Percentiles rank a stretch among this genome's conserved stretches.
Evolutionary conservation across 1,139 yeast species (phyloP).

Genomic region (Kluyveromyces sp.): DNA sequence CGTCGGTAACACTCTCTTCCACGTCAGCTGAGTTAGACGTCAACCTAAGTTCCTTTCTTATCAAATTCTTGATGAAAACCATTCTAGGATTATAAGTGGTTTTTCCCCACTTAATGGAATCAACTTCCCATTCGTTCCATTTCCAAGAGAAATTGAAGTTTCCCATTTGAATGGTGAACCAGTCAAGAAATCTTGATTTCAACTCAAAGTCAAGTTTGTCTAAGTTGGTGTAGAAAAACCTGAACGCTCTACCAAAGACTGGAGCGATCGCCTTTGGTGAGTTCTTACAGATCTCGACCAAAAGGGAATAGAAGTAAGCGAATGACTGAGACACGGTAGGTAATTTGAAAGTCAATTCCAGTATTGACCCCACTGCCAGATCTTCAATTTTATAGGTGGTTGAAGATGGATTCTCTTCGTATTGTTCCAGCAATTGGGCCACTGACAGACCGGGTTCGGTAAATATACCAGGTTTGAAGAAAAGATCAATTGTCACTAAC

Average conservation of each 20-base stretch:
- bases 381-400: constrained; percentile 92
- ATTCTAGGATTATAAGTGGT: constrained; percentile 60
- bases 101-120: constrained; percentile 38
- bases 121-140: constrained; percentile 90
- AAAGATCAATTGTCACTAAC: constrained; percentile 65
- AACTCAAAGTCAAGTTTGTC: constrained; percentile 70
- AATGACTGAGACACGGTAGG: constrained; percentile 61
- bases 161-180: constrained; percentile 92
- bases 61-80: constrained; percentile 68
- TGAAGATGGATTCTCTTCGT: constrained; percentile 33
- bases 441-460: constrained; percentile 80
- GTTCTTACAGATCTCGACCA: constrained; percentile 79
- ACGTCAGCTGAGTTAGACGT: constrained; percentile 64
- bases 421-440: constrained; percentile 53
- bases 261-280: constrained; percentile 93
- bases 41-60: constrained; percentile 76
- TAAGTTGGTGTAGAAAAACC: constrained; percentile 69
- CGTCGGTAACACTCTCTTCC: constrained; percentile 67
- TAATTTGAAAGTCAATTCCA: constrained; percentile 69
- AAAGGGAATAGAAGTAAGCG: constrained; percentile 78
- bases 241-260: constrained; percentile 86
- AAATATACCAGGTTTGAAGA: constrained; percentile 63
- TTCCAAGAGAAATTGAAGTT: constrained; percentile 96
- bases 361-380: constrained; percentile 73
- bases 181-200: constrained; percentile 67